Evolutionary conservation across 768 basidiomycete species (phyloP).

Genomic region (Lentinus tigrinus): DNA sequence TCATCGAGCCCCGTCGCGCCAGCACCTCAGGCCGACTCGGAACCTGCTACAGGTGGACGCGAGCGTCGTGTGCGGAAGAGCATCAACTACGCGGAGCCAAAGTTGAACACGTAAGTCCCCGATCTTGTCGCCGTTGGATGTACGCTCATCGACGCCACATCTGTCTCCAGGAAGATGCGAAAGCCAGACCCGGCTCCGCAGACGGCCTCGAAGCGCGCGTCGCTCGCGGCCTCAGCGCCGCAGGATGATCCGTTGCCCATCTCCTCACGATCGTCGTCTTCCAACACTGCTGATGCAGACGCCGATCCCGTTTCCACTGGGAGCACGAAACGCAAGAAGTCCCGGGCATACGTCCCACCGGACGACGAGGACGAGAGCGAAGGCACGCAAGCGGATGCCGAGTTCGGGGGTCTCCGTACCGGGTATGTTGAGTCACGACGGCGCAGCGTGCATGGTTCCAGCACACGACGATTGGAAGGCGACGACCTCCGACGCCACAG

Average conservation of each 20-base stretch:
- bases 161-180: conserved; percentile 72
- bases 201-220: conserved; percentile 28
- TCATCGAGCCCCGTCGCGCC: conserved; percentile 45
- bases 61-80: conserved; percentile 71
- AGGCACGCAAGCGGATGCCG: conserved; percentile 70
- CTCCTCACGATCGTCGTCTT: conserved; percentile 19
- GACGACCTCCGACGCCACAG: conserved; percentile 66
- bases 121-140: background rate
- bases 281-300: conserved; percentile 11
- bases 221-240: conserved; percentile 27
- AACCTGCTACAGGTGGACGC: conserved; percentile 36
- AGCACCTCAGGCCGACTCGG: conserved; percentile 34
- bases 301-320: conserved; percentile 16
- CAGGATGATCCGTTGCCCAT: conserved; percentile 14
- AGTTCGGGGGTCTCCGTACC: conserved; percentile 40
- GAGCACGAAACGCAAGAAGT: conserved; percentile 50
- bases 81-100: conserved; percentile 85
- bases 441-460: conserved; percentile 35
- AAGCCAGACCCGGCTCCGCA: conserved; percentile 63
- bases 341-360: conserved; percentile 45
- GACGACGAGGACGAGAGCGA: conserved; percentile 63
- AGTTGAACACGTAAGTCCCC: conserved; percentile 75
- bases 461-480: conserved; percentile 35
- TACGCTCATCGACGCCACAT: background rate
- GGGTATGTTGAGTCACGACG: conserved; percentile 52